Conservation (phyloP, 352 stramenopile species). For the Pilasporangium apinafurcum region DNA sequence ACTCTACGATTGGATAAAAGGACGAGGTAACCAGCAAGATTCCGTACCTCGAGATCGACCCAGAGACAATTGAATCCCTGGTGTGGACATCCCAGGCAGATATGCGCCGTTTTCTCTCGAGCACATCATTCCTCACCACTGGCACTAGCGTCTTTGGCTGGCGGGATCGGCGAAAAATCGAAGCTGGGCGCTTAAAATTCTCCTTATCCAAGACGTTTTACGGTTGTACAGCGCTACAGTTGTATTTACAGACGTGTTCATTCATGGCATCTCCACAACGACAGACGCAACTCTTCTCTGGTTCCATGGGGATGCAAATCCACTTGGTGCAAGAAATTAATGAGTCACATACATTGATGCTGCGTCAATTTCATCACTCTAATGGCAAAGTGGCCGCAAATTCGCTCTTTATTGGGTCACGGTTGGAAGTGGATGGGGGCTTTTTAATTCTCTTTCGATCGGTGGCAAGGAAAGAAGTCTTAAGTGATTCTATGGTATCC, state of each 20-base stretch:
- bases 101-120: neutral
- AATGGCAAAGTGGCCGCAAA: slow-evolving; percentile 15
- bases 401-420: slow-evolving; percentile 35
- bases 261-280: slow-evolving; percentile 21
- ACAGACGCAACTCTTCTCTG: slow-evolving; percentile 31
- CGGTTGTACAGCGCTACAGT: slow-evolving; percentile 13
- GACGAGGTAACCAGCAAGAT: slow-evolving; percentile 35
- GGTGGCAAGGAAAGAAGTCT: slow-evolving; percentile 11
- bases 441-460: slow-evolving; percentile 42
- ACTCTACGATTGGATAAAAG: slow-evolving; percentile 29
- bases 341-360: slow-evolving; percentile 47
- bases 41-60: slow-evolving; percentile 3
- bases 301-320: slow-evolving; percentile 24
- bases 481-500: too few relatives aligned
- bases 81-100: slow-evolving; percentile 7
- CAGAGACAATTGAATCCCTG: slow-evolving; percentile 15
- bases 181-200: slow-evolving; percentile 39
- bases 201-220: slow-evolving; percentile 48
- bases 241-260: slow-evolving; percentile 27
- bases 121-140: slow-evolving; percentile 27
- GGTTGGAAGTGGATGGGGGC: slow-evolving; percentile 21
- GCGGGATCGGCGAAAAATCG: slow-evolving; percentile 33
- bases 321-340: slow-evolving; percentile 34
- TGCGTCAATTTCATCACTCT: slow-evolving; percentile 28
- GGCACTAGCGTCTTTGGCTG: slow-evolving; percentile 47